Evolutionary conservation across 2,329 filamentous ascomycete genomes (phyloP), one percentile per base, ranked within the genome.

Genomic region (Cladophialophora immunda): DNA sequence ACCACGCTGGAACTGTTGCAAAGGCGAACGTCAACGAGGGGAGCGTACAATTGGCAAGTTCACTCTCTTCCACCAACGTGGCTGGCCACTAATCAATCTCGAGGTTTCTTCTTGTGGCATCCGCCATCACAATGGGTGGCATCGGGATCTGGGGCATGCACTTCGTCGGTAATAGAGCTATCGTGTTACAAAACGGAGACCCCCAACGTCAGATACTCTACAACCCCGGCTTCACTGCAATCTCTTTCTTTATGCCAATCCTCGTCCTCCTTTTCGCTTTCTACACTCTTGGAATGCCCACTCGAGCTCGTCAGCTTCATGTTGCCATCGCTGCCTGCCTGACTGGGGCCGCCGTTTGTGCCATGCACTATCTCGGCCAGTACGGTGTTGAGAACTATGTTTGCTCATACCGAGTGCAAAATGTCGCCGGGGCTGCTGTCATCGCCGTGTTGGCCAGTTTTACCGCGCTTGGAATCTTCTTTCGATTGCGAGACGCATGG

Each of bases 331-430:
- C 90, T 8, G 92, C 92, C 6, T 75, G 87, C 1, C 82, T 94
- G 52, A 90, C 90, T 1, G 93, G 93, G 15, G 82, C 88, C 4
- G 89, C 92, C 25, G 89, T 95, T 58, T 92, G 90, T 67, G 91
- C 90, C 34, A 95, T 96, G 92, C 92, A 96, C 77, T 96, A 95
- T 74, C 82, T 94, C 19, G 92, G 92, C n/a, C 93, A 96, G 75
- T 86, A 90, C 34, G 92, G 92, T 36, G 93, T 94, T 68, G 84
- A 84, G 30, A 94, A 96, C 76, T 97, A 95, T 75, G 78, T 76
- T 3, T 89, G 91, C 72, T 79, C 82, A 11, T 93, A 94, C 72
- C 77, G 79, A 3, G 75, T 80, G 15, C 80, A 79, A 25, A 87
- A 88, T 74, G 85, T 96, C 17, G 80, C 90, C 2, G 91, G 89